These are phyloP conservation scores for Chaetothyriales sp. DNA, from an alignment of 2,329 filamentous ascomycete genomes.

Conservation along the genomic window DNA sequence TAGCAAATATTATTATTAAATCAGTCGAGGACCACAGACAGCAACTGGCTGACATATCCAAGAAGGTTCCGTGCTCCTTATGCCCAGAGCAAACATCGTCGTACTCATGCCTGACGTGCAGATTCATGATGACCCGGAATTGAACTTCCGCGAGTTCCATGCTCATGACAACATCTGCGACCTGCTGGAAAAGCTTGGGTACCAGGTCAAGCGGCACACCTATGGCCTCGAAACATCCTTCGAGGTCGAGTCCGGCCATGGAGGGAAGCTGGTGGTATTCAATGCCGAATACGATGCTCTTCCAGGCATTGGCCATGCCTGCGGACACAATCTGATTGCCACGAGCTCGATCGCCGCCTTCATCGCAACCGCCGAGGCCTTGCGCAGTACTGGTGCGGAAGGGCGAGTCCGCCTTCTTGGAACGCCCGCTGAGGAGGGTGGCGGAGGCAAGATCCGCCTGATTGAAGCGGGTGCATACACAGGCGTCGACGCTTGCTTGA, in stretches of 20 bases:
- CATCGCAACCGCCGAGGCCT: conserved; percentile 20
- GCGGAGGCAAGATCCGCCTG: conserved; percentile 27
- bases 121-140: conserved; percentile 37
- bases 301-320: conserved; percentile 27
- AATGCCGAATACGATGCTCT: conserved; percentile 32
- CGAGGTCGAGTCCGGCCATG: conserved; percentile 30
- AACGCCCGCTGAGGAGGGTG: conserved; percentile 26
- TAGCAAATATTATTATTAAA: conserved; percentile 2
- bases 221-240: conserved; percentile 41
- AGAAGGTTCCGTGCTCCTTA: too few species aligned
- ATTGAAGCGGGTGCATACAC: conserved; percentile 31
- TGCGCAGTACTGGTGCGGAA: conserved; percentile 13
- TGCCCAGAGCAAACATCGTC: too few species aligned
- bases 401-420: conserved; percentile 24
- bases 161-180: conserved; percentile 37
- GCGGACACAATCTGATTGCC: conserved; percentile 27
- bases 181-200: conserved; percentile 32
- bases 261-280: conserved; percentile 24
- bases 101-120: not conserved
- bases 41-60: conserved; percentile 3
- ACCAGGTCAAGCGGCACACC: conserved; percentile 33
- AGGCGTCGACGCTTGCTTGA: conserved; percentile 28
- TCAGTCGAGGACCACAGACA: not conserved
- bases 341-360: conserved; percentile 24
- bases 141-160: conserved; percentile 36